Conservation (phyloP, 2,329 filamentous ascomycete genomes). For the Monosporascus sp. region DNA sequence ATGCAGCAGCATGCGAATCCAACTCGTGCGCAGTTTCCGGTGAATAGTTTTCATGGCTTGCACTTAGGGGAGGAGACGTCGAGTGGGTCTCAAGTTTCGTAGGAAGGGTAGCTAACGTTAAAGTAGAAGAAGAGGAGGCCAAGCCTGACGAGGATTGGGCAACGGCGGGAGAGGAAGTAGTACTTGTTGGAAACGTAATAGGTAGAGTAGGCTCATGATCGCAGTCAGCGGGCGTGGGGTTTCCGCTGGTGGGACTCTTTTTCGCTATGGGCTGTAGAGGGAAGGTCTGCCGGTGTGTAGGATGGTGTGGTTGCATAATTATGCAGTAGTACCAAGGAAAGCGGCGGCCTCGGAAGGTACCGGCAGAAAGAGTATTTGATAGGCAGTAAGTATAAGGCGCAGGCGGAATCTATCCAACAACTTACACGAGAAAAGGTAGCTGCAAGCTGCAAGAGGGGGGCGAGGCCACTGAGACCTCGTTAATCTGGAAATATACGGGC, state of each 20-base stretch:
- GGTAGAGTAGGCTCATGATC: neutral
- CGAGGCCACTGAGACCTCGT: too few relatives aligned
- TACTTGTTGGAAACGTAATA: neutral
- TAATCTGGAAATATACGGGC: too few relatives aligned
- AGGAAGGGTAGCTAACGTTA: neutral
- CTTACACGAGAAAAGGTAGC: too few relatives aligned
- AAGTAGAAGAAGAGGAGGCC: neutral
- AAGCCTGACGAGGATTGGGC: neutral
- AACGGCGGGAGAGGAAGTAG: neutral
- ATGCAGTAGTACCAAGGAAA: neutral
- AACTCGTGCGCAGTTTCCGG: constrained; percentile 13
- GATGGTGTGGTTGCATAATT: constrained; percentile 3
- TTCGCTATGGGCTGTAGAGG: constrained; percentile 18
- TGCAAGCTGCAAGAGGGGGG: too few relatives aligned
- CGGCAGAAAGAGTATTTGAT: neutral
- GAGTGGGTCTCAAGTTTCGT: constrained; percentile 7
- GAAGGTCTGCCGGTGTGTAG: constrained; percentile 18
- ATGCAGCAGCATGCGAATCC: constrained; percentile 12
- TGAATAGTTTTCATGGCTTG: constrained; percentile 19
- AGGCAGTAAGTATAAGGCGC: too few relatives aligned
- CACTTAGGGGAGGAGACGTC: constrained; percentile 10
- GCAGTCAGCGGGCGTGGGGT: constrained; percentile 8
- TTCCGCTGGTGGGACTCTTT: constrained; percentile 11
- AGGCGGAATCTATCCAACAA: too few relatives aligned
- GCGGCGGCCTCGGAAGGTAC: neutral